Conservation (phyloP, 2,329 filamentous ascomycete genomes). For the Kalmusia sp. region DNA sequence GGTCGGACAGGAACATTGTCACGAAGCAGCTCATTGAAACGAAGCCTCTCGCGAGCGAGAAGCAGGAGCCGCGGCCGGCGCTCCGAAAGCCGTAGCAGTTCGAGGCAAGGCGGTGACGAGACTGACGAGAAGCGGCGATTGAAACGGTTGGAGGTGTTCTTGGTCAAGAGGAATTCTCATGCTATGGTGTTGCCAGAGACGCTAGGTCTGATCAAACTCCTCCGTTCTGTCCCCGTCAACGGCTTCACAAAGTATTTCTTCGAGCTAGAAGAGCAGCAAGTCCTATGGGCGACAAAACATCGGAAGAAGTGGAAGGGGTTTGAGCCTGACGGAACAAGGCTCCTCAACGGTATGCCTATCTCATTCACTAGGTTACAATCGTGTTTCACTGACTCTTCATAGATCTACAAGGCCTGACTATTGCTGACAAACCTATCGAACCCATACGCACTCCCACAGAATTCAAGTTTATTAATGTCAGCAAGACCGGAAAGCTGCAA, state of each 20-base stretch:
- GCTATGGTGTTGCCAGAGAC: slow-evolving; percentile 25
- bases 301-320: slow-evolving; percentile 28
- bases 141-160: slow-evolving; percentile 28
- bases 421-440: slow-evolving; percentile 18
- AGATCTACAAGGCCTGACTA: slow-evolving; percentile 28
- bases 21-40: slow-evolving; percentile 6
- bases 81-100: not conserved
- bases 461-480: slow-evolving; percentile 22
- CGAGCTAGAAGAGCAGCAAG: slow-evolving; percentile 27
- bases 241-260: slow-evolving; percentile 30
- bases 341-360: slow-evolving; percentile 24
- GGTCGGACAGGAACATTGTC: slow-evolving; percentile 9
- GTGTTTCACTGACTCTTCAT: not conserved
- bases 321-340: slow-evolving; percentile 28
- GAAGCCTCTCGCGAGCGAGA: slow-evolving; percentile 11
- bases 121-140: slow-evolving; percentile 19
- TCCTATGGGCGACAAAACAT: slow-evolving; percentile 31
- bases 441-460: slow-evolving; percentile 23
- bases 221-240: slow-evolving; percentile 28
- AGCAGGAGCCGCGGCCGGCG: slow-evolving; percentile 11
- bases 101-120: not conserved
- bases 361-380: not conserved
- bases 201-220: slow-evolving; percentile 23
- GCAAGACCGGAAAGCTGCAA: slow-evolving; percentile 12
- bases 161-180: slow-evolving; percentile 27